Evolutionary conservation across 164 flowering plant species (phyloP), one percentile per base, ranked within the genome.

Genomic region (Aristolochia californica): DNA sequence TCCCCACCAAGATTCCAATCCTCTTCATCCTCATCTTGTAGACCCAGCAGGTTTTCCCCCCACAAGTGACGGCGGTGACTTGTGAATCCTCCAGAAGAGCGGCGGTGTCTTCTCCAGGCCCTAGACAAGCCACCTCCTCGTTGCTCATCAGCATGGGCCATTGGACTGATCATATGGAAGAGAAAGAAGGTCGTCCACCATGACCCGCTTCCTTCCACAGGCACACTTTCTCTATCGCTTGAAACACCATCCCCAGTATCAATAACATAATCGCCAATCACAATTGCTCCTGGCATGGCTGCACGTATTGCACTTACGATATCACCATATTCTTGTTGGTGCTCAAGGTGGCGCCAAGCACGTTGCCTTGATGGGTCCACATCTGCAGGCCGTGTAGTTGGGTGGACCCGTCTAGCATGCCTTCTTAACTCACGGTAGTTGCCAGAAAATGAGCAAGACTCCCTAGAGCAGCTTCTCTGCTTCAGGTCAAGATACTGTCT

Each of bases 31-130:
- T 85, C 87, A 59, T 80, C 83, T 50, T 76, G 88, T 55, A 83
- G 54, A 45, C 88, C 96, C 76, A 88, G 64, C 30, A 84, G 66
- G 64, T 84, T 88, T 77, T 85, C 91, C 12, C 96, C 97, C 97
- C 97, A 91, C 11, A 80, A 77, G 62, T 71, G 70, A 18, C 89
- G 72, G 0, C 89, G 78, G 26, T 22, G 54, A 21, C 77, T 74
- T 20, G 89, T 64, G 23, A 71, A 58, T 48, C 68, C 64, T 14
- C 73, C 83, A 11, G 77, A 43, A 7, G 78, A 25, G 7, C 84
- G 84, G 0, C 81, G 73, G 66, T 83, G 79, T 70, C 95, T 78
- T 58, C 80, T 64, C 80, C 80, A 79, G 20, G 75, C 68, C 69
- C 96, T 80, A 11, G 87, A 73, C 51, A 80, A 57, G 7, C 40